Evolutionary conservation across 495 filamentous ascomycete genomes (phyloP).

Genomic region (Talaromyces trachyspermus): DNA sequence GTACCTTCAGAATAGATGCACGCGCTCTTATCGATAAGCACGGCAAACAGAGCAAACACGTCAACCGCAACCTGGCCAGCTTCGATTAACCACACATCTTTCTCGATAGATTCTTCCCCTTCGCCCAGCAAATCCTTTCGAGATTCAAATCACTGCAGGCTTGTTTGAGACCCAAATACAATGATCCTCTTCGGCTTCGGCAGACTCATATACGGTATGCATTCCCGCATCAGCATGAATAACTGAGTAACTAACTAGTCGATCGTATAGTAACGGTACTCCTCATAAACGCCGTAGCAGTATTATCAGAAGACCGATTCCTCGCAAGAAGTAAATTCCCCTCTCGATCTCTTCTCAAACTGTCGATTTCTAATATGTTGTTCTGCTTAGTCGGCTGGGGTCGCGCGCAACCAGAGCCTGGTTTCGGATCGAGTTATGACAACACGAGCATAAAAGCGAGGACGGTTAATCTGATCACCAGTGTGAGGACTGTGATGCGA

Average conservation of each 20-base stretch:
- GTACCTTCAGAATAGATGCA: no score
- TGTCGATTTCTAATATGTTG: neutral
- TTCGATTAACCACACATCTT: neutral
- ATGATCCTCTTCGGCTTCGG: constrained; percentile 68
- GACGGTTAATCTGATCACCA: constrained; percentile 80
- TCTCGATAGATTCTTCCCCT: no score
- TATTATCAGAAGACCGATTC: constrained; percentile 96
- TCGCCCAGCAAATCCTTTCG: neutral
- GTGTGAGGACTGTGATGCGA: constrained; percentile 88
- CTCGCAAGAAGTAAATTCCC: constrained; percentile 75
- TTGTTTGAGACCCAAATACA: constrained; percentile 13
- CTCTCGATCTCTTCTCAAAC: neutral
- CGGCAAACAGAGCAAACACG: constrained; percentile 7
- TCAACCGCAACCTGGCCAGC: constrained; percentile 2
- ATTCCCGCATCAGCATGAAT: neutral
- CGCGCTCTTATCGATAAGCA: neutral
- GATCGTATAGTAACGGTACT: constrained; percentile 61
- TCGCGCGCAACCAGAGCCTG: constrained; percentile 53
- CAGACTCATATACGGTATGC: constrained; percentile 63
- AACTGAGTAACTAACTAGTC: neutral
- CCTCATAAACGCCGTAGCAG: constrained; percentile 86
- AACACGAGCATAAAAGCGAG: constrained; percentile 77
- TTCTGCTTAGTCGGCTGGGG: constrained; percentile 69
- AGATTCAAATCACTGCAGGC: neutral
- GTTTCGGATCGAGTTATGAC: constrained; percentile 66